Evolutionary conservation across 164 flowering plant species (phyloP), one percentile per base, ranked within the genome.

Genomic region (Berberis thunbergii): DNA sequence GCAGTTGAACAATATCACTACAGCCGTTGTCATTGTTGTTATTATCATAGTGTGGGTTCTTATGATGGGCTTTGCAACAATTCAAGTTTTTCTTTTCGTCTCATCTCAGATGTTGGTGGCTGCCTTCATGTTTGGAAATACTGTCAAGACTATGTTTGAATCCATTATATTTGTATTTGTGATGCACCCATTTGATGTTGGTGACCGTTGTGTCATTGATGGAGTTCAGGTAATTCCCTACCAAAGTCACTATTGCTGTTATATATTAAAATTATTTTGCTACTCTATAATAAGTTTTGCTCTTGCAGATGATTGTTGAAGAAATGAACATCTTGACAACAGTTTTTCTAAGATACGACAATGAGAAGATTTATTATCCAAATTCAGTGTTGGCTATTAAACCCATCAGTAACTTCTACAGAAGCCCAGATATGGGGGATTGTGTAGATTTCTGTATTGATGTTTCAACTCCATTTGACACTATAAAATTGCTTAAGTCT

Each of bases 151-250:
- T 41, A 69, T 86, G 11, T 91, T 94, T 71, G 97, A 94, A 76
- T 85, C 91, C 63, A 79, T 91, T 73, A 79, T 94, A 49, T 91
- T 94, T 70, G 95, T 88, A 7, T 94, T 94, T 59, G 86, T 88
- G 62, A 86, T 84, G 87, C 98, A 93, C 72, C 96, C 97, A 6
- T 94, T 81, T 73, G 98, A 91, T 66, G 96, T 94, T 7, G 98
- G 98, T 7, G 98, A 94, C 66, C 88, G 93, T 40, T 94, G 98
- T 72, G 96, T 91, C 59, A 67, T 94, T 62, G 98, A 94, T 72
- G 97, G 96, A 43, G 84, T 86, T n/a, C 89, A 83, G 95, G 98
- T 88, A 75, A 77, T 8, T 68, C 26, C 57, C 39, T 26, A 7
- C 56, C 53, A 59, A 43, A 52, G 7, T 13, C 0, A 53, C 13